Evolutionary conservation across 805 yeast genomes (phyloP).

Genomic region (Saturnispora bothae): DNA sequence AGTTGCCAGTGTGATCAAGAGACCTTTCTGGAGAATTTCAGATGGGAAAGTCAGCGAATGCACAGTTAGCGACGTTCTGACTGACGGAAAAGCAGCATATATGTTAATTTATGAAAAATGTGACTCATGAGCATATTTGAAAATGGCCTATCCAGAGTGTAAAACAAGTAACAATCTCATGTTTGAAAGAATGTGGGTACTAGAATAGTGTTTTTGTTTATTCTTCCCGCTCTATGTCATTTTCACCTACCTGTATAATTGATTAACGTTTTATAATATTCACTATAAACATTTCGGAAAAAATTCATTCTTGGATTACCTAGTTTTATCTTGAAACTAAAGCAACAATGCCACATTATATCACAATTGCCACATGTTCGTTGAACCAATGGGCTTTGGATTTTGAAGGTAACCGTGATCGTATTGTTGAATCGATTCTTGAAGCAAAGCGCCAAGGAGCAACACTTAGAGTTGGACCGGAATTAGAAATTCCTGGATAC

Average conservation of each 20-base stretch:
- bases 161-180: too few species aligned
- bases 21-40: slow-evolving; percentile 79
- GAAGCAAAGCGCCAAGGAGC: slow-evolving; percentile 74
- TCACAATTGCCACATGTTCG: slow-evolving; percentile 88
- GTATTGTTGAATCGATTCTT: slow-evolving; percentile 72
- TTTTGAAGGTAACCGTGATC: slow-evolving; percentile 91
- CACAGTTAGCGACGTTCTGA: slow-evolving; percentile 43
- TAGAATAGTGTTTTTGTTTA: too few species aligned
- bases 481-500: slow-evolving; percentile 87
- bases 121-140: background rate
- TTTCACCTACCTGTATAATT: too few species aligned
- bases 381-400: slow-evolving; percentile 98
- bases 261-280: too few species aligned
- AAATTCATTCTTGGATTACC: too few species aligned
- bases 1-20: slow-evolving; percentile 41
- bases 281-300: too few species aligned
- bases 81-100: slow-evolving; percentile 70
- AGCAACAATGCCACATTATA: slow-evolving; percentile 68
- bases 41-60: slow-evolving; percentile 65
- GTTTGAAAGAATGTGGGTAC: too few species aligned
- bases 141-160: too few species aligned
- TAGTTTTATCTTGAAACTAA: too few species aligned
- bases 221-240: too few species aligned
- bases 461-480: slow-evolving; percentile 88
- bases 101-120: slow-evolving; percentile 66